These are phyloP conservation scores for Gaertneriomyces semiglobifer DNA, from an alignment of 192 early-diverging fungal species.

Conservation along the genomic window DNA sequence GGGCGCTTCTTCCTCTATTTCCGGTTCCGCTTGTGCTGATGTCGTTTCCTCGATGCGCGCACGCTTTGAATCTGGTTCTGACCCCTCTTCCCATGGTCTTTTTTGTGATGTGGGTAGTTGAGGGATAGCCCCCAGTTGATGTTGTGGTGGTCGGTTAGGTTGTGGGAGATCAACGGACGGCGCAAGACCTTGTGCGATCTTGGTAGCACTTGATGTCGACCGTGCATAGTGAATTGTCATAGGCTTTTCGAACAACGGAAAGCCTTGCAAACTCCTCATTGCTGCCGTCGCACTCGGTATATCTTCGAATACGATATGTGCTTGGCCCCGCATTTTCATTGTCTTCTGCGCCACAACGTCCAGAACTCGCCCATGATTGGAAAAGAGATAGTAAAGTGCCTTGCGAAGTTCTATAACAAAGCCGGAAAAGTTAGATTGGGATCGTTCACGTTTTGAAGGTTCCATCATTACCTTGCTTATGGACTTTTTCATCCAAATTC, in stretches of 20 bases:
- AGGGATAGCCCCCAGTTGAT: too few relatives aligned
- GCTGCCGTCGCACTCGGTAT: slow-evolving; percentile 83
- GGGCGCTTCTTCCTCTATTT: not conserved
- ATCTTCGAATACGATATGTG: slow-evolving; percentile 85
- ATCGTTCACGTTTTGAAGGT: slow-evolving; percentile 41
- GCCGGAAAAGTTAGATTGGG: not conserved
- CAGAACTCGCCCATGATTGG: slow-evolving; percentile 79
- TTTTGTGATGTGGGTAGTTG: slow-evolving; percentile 2
- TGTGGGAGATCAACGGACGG: too few relatives aligned
- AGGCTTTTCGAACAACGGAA: slow-evolving; percentile 74
- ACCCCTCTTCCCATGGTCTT: slow-evolving; percentile 27
- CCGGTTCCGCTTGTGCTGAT: not conserved
- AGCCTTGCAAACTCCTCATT: slow-evolving; percentile 81
- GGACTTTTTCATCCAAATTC: slow-evolving; percentile 68
- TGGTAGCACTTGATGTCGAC: slow-evolving; percentile 69
- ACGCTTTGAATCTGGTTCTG: slow-evolving; percentile 24
- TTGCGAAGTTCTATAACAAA: slow-evolving; percentile 56
- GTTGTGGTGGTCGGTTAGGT: too few relatives aligned
- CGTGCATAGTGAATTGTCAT: slow-evolving; percentile 63
- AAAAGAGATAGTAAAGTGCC: slow-evolving; percentile 79
- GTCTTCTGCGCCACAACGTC: slow-evolving; percentile 85
- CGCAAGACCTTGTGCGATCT: slow-evolving; percentile 57
- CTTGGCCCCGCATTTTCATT: slow-evolving; percentile 85
- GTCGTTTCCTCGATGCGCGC: not conserved
- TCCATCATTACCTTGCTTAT: slow-evolving; percentile 60